Base-by-base conservation (phyloP, 352 stramenopile genomes). In the Phytophthora pinifolia region DNA sequence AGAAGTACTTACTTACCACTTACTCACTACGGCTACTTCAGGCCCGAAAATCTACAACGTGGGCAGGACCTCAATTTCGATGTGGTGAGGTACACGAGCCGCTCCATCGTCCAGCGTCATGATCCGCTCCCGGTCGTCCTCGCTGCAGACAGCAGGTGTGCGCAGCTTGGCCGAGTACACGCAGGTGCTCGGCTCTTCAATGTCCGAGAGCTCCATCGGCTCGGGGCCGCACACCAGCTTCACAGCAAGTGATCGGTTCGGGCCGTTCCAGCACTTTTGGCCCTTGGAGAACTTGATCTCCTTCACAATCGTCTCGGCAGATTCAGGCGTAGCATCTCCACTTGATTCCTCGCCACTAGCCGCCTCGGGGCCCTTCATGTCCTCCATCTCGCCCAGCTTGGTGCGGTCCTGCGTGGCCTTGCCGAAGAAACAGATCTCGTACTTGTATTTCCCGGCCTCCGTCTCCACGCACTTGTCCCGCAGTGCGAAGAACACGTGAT, bases 261-360 rank as follows among this genome's bases (percentile, higher is more conserved):
- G 88, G 4, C 88, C 88, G 47, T 96, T 96, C 88, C 88, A 97
- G 68, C 89, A 97, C 48, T 80, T 88, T 33, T 74, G 54, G 18
- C 89, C 89, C 13, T 74, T 67, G 10, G 69, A 76, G 56, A 92
- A 96, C 58, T 63, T 78, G 6, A 89, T 31, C 25, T 74, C 65
- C 29, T 55, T 32, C 13, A 70, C 37, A 48, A 22, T 36, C 2
- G 44, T 46, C 10, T 66, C 53, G 10, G n/a, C 25, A 34, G 52
- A 41, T 42, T 39, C 41, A 31, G 35, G 14, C 8, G 51, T 17
- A 10, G 46, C 14, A 31, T 37, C 32, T 1, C 51, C 47, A n/a
- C 9, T 17, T n/a, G 60, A 50, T 3, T 27, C 38, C 12, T 58
- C 38, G 14, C 20, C 25, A 13, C 44, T 53, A 31, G 42, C 14